Evolutionary conservation across 345 rosid species (phyloP).

Genomic region (Hibiscus trionum): DNA sequence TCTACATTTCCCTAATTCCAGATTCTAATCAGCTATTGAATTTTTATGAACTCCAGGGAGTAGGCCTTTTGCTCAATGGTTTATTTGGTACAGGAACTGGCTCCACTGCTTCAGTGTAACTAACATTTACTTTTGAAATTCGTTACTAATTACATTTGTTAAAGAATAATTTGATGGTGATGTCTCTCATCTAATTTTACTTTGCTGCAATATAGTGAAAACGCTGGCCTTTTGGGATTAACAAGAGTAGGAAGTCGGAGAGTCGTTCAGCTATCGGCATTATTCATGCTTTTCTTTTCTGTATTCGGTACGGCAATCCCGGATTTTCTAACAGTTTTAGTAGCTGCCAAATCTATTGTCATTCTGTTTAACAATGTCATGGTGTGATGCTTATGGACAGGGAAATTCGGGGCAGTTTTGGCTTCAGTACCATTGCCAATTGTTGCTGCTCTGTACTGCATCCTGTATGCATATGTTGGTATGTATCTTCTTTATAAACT

Average conservation of each 20-base stretch:
- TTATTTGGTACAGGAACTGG: slow-evolving; percentile 63
- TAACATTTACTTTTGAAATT: neutral
- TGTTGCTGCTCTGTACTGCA: slow-evolving; percentile 73
- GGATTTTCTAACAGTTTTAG: neutral
- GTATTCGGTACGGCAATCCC: slow-evolving; percentile 41
- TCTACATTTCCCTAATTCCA: neutral
- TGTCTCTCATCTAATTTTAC: neutral
- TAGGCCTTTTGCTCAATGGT: slow-evolving; percentile 56
- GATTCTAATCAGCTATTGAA: neutral
- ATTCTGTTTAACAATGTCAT: neutral
- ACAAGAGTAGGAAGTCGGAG: slow-evolving; percentile 84
- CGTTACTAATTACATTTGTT: neutral
- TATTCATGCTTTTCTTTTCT: slow-evolving; percentile 87
- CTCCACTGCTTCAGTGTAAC: slow-evolving; percentile 71
- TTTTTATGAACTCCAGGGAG: slow-evolving; percentile 40
- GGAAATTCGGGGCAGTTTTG: slow-evolving; percentile 86
- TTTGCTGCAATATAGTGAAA: slow-evolving; percentile 50
- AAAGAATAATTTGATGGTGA: neutral
- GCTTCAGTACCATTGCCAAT: slow-evolving; percentile 87
- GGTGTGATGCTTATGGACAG: slow-evolving; percentile 28
- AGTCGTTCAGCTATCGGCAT: slow-evolving; percentile 68
- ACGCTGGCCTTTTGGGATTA: slow-evolving; percentile 80
- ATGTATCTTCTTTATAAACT: slow-evolving; percentile 19
- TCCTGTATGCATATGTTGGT: slow-evolving; percentile 83
- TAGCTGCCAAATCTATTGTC: too few relatives aligned